Evolutionary conservation across 2,329 filamentous ascomycete genomes (phyloP).

Genomic region (Escovopsis sp.): DNA sequence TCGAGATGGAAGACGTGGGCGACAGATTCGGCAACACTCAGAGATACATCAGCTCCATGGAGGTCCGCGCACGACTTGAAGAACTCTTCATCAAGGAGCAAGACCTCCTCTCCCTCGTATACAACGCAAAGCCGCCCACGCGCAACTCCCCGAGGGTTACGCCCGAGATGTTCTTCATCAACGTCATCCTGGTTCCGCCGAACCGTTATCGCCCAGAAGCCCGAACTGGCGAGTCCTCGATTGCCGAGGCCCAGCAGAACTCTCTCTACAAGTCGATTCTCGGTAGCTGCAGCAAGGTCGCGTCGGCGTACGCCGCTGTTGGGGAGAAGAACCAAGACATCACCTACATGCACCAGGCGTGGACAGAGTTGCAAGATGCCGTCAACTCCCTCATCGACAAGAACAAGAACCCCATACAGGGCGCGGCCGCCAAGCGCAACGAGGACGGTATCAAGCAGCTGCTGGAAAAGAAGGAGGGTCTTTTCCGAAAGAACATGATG

Average conservation of each 20-base stretch:
- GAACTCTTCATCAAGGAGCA: slow-evolving; percentile 78
- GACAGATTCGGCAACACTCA: slow-evolving; percentile 27
- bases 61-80: slow-evolving; percentile 65
- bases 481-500: slow-evolving; percentile 99
- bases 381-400: slow-evolving; percentile 91
- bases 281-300: slow-evolving; percentile 56
- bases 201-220: slow-evolving; percentile 86
- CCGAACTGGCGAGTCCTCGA: slow-evolving; percentile 61
- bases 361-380: slow-evolving; percentile 70
- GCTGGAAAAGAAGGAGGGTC: slow-evolving; percentile 94
- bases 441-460: slow-evolving; percentile 96
- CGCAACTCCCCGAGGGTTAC: slow-evolving; percentile 44
- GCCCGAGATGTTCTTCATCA: slow-evolving; percentile 89
- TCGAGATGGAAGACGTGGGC: slow-evolving; percentile 19
- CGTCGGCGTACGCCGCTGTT: slow-evolving; percentile 47
- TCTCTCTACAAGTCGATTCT: slow-evolving; percentile 75
- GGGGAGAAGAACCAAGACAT: slow-evolving; percentile 35
- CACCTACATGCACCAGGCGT: slow-evolving; percentile 65
- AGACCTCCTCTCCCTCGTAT: slow-evolving; percentile 72
- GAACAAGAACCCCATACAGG: slow-evolving; percentile 70
- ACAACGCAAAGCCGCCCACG: slow-evolving; percentile 54
- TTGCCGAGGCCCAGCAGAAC: slow-evolving; percentile 83
- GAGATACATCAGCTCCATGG: slow-evolving; percentile 66
- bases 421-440: slow-evolving; percentile 59
- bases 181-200: slow-evolving; percentile 73